Base-by-base conservation (phyloP, 2,329 filamentous ascomycete species). In the Aspergillus transmontanensis region DNA sequence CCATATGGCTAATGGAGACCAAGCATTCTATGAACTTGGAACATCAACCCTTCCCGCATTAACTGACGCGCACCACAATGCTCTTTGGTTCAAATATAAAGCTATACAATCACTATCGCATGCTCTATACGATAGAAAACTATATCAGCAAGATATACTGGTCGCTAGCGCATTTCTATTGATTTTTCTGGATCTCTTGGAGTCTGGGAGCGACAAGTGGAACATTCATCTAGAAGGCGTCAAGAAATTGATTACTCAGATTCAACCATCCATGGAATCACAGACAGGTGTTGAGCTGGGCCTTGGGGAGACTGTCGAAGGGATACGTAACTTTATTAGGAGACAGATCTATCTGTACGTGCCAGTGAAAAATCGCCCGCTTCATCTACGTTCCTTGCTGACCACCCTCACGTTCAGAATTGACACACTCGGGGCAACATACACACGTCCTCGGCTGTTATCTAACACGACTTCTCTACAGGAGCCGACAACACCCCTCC, bases 1-100 rank as follows among this genome's bases (percentile, higher is more conserved):
- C 1, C 75, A 77, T 36, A 66, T 70, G 60, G 72, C 69, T 21
- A 77, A 77, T 39, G 61, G 65, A 21, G 65, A 69, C 16, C 65
- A 64, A 10, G 59, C 69, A 0, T 74, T 73, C 32, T 28, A 70
- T 50, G 65, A 69, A 41, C 11, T 57, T 28, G 63, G 68, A 12
- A 36, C 19, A 14, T 23, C 10, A 34, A n/a, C 41, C 16, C 23
- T n/a, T 36, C 43, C 60, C 41, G 57, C 30, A 2, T 57, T 58
- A 28, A 32, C 48, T 14, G 60, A 66, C 26, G 60, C 66, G 9
- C 58, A 68, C 45, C 21, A 58, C 12, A 64, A 70, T 60, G 71
- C 71, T 14, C 59, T 73, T 10, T 54, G 45, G 19, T 73, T 67
- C 63, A 73, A 73, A 57, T 57, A 58, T 2, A 56, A 61, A 23